phyloP scores from a whole-genome alignment of 495 filamentous ascomycete genomes.

The Daldinia vernicosa region DNA sequence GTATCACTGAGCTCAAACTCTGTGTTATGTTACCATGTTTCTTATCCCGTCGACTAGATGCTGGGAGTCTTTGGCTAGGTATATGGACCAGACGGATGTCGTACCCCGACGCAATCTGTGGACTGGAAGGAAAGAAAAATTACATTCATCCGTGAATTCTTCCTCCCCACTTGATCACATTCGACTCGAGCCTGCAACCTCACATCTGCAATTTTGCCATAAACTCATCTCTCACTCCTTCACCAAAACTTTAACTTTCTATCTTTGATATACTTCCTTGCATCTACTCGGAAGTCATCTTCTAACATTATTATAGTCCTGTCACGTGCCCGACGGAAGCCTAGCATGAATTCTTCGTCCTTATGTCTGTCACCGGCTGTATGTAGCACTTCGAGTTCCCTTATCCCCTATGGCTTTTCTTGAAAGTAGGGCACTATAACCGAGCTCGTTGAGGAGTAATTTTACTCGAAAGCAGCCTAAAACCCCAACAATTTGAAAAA shows the following conservation, averaged over 20 bases:
- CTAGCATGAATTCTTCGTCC: constrained; percentile 38
- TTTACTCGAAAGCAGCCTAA: background rate
- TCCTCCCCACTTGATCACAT: constrained; percentile 14
- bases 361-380: constrained; percentile 39
- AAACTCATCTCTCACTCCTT: constrained; percentile 1
- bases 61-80: background rate
- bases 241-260: constrained; percentile 6
- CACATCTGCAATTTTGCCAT: background rate
- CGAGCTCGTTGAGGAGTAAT: background rate
- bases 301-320: constrained; percentile 41
- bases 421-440: background rate
- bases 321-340: constrained; percentile 37
- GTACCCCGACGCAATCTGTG: constrained; percentile 1
- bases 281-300: constrained; percentile 9
- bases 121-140: constrained; percentile 13
- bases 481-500: background rate
- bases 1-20: background rate
- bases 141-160: constrained; percentile 39
- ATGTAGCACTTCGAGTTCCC: background rate
- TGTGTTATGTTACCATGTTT: background rate
- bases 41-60: background rate
- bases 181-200: constrained; percentile 3
- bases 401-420: background rate
- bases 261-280: background rate
- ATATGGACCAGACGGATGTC: background rate